Conservation (phyloP, 2,329 filamentous ascomycete species). For the Beauveria sp. region DNA sequence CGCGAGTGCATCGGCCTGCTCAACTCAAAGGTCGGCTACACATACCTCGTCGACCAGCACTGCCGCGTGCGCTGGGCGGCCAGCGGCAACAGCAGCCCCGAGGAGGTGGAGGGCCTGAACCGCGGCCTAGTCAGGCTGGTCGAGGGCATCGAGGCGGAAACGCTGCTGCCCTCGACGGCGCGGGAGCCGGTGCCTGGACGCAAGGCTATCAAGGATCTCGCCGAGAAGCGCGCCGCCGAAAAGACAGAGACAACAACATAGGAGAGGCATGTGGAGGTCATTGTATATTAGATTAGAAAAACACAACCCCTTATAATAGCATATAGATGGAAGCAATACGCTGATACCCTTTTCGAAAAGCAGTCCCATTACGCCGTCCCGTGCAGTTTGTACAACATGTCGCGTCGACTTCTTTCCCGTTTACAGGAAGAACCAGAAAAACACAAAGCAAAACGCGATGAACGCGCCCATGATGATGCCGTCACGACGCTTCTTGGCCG, state of each 20-base stretch:
- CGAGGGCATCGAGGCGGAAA: conserved; percentile 43
- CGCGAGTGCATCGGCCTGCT: conserved; percentile 60
- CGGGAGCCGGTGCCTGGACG: conserved; percentile 23
- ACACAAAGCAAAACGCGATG: conserved; percentile 84
- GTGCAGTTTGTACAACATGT: conserved; percentile 2
- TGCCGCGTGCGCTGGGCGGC: conserved; percentile 94
- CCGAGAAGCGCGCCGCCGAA: conserved; percentile 9
- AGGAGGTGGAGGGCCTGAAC: conserved; percentile 60
- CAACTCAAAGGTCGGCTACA: conserved; percentile 89
- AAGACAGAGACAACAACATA: neutral
- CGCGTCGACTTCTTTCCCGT: neutral
- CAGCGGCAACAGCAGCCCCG: conserved; percentile 59
- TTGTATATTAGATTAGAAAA: conserved; percentile 11
- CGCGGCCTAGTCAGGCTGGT: conserved; percentile 57
- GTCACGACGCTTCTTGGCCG: conserved; percentile 88
- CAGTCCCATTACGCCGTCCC: conserved; percentile 23
- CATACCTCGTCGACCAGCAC: conserved; percentile 79
- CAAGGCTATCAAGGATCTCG: conserved; percentile 4
- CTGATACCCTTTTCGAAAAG: conserved; percentile 24
- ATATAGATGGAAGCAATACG: conserved; percentile 24
- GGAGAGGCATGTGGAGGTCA: neutral
- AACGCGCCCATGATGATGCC: conserved; percentile 88
- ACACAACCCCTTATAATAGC: conserved; percentile 6
- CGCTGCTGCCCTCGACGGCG: conserved; percentile 25
- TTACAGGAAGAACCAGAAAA: conserved; percentile 67